Evolutionary conservation across 495 filamentous ascomycete species (phyloP).

Genomic region (Penicillium mononematosum): DNA sequence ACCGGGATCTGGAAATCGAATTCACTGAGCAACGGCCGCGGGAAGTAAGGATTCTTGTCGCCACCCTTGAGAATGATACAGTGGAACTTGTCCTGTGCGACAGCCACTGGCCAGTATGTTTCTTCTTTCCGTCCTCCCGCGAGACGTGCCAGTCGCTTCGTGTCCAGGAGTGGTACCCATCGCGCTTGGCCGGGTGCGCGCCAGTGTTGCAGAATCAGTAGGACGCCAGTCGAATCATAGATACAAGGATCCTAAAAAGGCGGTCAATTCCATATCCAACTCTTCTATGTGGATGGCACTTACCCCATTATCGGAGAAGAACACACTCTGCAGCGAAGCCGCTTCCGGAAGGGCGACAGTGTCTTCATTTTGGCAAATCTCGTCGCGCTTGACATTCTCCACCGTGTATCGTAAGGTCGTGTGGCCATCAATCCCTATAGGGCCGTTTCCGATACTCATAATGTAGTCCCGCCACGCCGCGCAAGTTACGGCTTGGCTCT

Average conservation of each 20-base stretch:
- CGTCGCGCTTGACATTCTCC: slow-evolving; percentile 89
- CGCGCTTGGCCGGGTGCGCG: slow-evolving; percentile 76
- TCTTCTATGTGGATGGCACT: slow-evolving; percentile 21
- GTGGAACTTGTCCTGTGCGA: slow-evolving; percentile 89
- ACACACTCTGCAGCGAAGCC: slow-evolving; percentile 70
- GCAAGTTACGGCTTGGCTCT: slow-evolving; percentile 89
- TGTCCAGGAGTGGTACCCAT: slow-evolving; percentile 92
- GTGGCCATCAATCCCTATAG: slow-evolving; percentile 75
- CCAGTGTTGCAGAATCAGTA: slow-evolving; percentile 90
- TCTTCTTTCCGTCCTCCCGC: slow-evolving; percentile 82
- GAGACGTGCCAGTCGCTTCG: slow-evolving; percentile 74
- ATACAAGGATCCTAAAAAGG: slow-evolving; percentile 76
- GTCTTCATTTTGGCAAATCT: slow-evolving; percentile 89
- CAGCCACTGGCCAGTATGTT: slow-evolving; percentile 92
- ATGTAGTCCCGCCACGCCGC: slow-evolving; percentile 92
- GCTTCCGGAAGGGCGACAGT: slow-evolving; percentile 77
- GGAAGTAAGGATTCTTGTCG: slow-evolving; percentile 93
- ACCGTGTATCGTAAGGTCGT: slow-evolving; percentile 76
- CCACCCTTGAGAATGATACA: slow-evolving; percentile 98
- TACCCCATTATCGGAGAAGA: slow-evolving; percentile 87
- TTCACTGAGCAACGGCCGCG: slow-evolving; percentile 84
- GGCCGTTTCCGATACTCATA: slow-evolving; percentile 88
- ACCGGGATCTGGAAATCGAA: slow-evolving; percentile 90
- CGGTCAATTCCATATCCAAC: slow-evolving; percentile 20
- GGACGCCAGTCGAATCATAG: slow-evolving; percentile 84